Conservation (phyloP, 73 alveolate species). For the Uronychia binucleata region DNA sequence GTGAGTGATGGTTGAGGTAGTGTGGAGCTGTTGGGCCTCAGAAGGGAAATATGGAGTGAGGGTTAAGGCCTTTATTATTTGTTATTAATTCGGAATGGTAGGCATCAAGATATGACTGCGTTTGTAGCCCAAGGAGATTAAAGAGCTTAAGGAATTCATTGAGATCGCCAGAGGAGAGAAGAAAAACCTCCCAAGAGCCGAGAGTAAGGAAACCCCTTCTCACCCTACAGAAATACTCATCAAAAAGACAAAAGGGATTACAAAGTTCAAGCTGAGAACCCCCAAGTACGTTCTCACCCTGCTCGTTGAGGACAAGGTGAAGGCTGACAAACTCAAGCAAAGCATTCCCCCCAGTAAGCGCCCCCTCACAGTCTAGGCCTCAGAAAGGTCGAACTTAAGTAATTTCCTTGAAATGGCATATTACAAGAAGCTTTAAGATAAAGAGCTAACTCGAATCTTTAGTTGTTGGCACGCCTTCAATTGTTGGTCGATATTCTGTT, state of each 20-base stretch:
- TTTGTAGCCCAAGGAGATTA: constrained; percentile 47
- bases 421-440: background rate
- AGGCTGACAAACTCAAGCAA: constrained; percentile 76
- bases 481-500: background rate
- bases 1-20: too few species aligned
- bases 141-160: constrained; percentile 57
- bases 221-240: constrained; percentile 27
- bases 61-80: background rate
- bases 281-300: constrained; percentile 73
- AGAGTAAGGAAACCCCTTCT: constrained; percentile 18
- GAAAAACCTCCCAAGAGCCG: constrained; percentile 52
- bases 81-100: constrained; percentile 18
- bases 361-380: background rate
- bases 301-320: constrained; percentile 71
- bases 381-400: constrained; percentile 26
- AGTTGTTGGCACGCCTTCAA: background rate
- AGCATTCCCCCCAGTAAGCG: constrained; percentile 67
- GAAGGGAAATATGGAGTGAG: too few species aligned
- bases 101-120: constrained; percentile 9
- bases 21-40: too few species aligned
- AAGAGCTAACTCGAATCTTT: background rate
- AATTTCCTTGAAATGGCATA: background rate
- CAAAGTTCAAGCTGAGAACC: constrained; percentile 79
- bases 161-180: constrained; percentile 52
- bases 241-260: constrained; percentile 63